Percentiles rank a stretch among this genome's conserved stretches.
Evolutionary conservation across 1,139 yeast species (phyloP).

Genomic region (Pichia sp.): DNA sequence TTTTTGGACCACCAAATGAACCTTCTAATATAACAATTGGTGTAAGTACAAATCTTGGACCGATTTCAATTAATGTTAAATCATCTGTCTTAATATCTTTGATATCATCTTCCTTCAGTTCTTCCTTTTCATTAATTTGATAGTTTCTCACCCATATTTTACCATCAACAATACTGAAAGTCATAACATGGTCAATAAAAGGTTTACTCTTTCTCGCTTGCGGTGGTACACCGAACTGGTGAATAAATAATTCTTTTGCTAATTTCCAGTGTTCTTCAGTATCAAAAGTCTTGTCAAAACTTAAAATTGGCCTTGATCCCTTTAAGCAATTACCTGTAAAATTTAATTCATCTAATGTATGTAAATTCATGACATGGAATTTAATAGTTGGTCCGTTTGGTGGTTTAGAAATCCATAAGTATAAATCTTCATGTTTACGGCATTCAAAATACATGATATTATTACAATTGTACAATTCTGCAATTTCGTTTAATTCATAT

Average conservation of each 20-base stretch:
- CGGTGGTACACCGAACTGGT: constrained; percentile 95
- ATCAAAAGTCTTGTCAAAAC: constrained; percentile 79
- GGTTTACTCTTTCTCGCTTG: constrained; percentile 92
- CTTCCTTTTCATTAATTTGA: constrained; percentile 73
- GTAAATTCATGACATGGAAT: constrained; percentile 89
- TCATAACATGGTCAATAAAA: constrained; percentile 89
- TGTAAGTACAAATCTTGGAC: constrained; percentile 94
- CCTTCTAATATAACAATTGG: constrained; percentile 91
- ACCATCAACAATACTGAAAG: constrained; percentile 86
- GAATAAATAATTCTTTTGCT: constrained; percentile 78
- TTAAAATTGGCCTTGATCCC: constrained; percentile 93
- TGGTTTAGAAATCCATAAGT: constrained; percentile 91
- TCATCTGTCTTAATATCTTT: constrained; percentile 28
- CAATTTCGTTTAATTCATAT: constrained; percentile 85
- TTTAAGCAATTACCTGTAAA: constrained; percentile 93
- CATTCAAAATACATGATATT: constrained; percentile 92
- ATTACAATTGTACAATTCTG: constrained; percentile 95
- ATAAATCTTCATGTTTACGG: constrained; percentile 92
- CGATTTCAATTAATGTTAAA: constrained; percentile 75
- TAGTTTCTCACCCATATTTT: constrained; percentile 95
- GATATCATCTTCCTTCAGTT: constrained; percentile 29
- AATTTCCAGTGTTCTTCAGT: constrained; percentile 55
- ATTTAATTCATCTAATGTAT: constrained; percentile 91
- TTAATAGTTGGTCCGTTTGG: constrained; percentile 98
- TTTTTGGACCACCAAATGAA: constrained; percentile 96